These are phyloP conservation scores for Chalaropsis thielavioides DNA, from an alignment of 2,329 filamentous ascomycete species.

Conservation along the genomic window DNA sequence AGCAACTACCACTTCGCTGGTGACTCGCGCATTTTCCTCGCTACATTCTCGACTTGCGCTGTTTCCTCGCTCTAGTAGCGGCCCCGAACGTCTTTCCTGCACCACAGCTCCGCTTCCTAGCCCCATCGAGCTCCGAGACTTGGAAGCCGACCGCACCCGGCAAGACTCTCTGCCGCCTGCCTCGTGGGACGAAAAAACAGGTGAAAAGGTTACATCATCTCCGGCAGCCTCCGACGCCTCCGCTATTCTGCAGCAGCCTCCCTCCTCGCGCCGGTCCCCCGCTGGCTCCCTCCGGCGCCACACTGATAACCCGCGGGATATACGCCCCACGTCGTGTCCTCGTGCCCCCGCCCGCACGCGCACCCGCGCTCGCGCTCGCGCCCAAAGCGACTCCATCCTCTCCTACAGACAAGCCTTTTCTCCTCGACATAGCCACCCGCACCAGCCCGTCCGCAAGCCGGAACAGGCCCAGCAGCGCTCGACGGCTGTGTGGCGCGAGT, in stretches of 20 bases:
- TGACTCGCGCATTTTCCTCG: background rate
- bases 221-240: background rate
- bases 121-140: constrained; percentile 9
- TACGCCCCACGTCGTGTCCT: background rate
- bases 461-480: constrained; percentile 2
- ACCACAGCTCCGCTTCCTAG: background rate
- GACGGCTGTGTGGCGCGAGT: constrained; percentile 11
- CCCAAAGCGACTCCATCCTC: background rate
- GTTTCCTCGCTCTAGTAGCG: background rate
- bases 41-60: background rate
- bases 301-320: background rate
- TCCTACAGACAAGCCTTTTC: background rate
- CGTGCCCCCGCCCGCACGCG: too few relatives aligned
- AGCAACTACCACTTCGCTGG: background rate
- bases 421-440: background rate
- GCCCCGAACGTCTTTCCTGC: background rate
- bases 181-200: background rate
- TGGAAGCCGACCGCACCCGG: background rate
- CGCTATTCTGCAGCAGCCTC: too few relatives aligned
- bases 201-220: background rate
- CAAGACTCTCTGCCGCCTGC: background rate
- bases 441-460: background rate
- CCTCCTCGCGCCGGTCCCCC: too few relatives aligned
- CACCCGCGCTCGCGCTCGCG: background rate
- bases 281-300: background rate